A percentile compares a stretch with the other conserved stretches of the same genome.
These are phyloP conservation scores for Pisolithus thermaeus DNA, from an alignment of 1,284 basidiomycete genomes.

Conservation along the genomic window DNA sequence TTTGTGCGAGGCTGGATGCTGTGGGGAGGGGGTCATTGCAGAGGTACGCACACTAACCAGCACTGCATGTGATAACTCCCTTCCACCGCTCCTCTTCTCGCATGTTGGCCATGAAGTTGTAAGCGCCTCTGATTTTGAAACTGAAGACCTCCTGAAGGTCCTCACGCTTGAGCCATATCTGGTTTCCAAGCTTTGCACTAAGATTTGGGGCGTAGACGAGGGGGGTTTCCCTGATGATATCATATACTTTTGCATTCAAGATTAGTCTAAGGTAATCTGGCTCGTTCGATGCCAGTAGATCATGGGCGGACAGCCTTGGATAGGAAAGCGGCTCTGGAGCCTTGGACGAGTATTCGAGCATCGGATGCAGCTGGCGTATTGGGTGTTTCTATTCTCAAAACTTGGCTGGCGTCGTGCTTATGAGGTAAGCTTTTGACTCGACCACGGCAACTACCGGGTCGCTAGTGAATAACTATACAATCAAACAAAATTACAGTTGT, in stretches of 20 bases:
- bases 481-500: too few relatives aligned
- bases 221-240: constrained; percentile 90
- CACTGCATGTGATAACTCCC: constrained; percentile 97
- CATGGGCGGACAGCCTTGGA: constrained; percentile 61
- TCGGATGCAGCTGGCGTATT: constrained; percentile 30
- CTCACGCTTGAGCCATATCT: constrained; percentile 94
- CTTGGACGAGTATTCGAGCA: constrained; percentile 62
- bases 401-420: too few relatives aligned
- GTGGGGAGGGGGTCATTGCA: constrained; percentile 12
- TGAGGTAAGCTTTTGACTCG: too few relatives aligned
- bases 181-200: constrained; percentile 82
- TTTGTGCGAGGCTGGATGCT: constrained; percentile 5
- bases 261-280: constrained; percentile 96
- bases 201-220: constrained; percentile 84
- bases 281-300: constrained; percentile 61
- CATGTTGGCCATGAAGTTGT: constrained; percentile 97
- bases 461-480: too few relatives aligned
- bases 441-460: too few relatives aligned
- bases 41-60: constrained; percentile 73
- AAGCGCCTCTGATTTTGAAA: constrained; percentile 98
- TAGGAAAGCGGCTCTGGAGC: constrained; percentile 61
- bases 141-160: constrained; percentile 97
- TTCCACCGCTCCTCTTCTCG: constrained; percentile 90
- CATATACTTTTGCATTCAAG: constrained; percentile 91
- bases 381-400: neutral